Conservation (phyloP, 2,329 filamentous ascomycete genomes). For the Phaeosphaeria sp. region DNA sequence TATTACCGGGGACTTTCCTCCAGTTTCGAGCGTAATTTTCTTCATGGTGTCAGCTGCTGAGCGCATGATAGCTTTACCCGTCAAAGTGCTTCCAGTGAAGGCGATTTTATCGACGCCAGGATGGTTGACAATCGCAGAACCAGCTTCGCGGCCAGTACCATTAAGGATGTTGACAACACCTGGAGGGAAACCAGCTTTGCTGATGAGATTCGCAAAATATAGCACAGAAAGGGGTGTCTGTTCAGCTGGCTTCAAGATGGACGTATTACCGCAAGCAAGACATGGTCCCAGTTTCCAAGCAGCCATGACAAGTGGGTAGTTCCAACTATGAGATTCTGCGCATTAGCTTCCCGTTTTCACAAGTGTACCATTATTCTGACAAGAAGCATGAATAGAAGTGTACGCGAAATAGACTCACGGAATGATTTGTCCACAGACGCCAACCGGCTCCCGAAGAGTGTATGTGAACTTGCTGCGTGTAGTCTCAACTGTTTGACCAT, state of each 20-base stretch:
- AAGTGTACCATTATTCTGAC: too few relatives aligned
- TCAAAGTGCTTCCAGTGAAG: slow-evolving; percentile 76
- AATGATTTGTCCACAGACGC: too few relatives aligned
- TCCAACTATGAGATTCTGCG: too few relatives aligned
- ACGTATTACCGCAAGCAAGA: slow-evolving; percentile 60
- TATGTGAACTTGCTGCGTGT: slow-evolving; percentile 48
- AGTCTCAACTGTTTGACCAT: slow-evolving; percentile 64
- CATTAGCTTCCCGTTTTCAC: too few relatives aligned
- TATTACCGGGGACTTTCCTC: slow-evolving; percentile 61
- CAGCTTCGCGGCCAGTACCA: slow-evolving; percentile 65
- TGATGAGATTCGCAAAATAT: slow-evolving; percentile 58
- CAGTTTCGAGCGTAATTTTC: slow-evolving; percentile 64
- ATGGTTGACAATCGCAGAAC: slow-evolving; percentile 68
- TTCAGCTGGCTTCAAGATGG: slow-evolving; percentile 62
- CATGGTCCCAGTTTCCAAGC: slow-evolving; percentile 63
- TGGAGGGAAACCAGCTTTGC: slow-evolving; percentile 64
- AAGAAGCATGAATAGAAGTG: too few relatives aligned
- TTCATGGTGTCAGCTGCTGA: slow-evolving; percentile 66
- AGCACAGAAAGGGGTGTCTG: slow-evolving; percentile 58
- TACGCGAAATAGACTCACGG: too few relatives aligned
- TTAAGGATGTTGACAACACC: slow-evolving; percentile 51
- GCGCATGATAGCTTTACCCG: slow-evolving; percentile 75
- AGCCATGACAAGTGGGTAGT: slow-evolving; percentile 39
- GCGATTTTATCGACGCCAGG: slow-evolving; percentile 74
- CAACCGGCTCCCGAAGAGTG: slow-evolving; percentile 29